Percentiles rank a stretch among this genome's conserved stretches.
Evolutionary conservation across 73 alveolate species (phyloP).

Genomic region (Uronychia binucleata): DNA sequence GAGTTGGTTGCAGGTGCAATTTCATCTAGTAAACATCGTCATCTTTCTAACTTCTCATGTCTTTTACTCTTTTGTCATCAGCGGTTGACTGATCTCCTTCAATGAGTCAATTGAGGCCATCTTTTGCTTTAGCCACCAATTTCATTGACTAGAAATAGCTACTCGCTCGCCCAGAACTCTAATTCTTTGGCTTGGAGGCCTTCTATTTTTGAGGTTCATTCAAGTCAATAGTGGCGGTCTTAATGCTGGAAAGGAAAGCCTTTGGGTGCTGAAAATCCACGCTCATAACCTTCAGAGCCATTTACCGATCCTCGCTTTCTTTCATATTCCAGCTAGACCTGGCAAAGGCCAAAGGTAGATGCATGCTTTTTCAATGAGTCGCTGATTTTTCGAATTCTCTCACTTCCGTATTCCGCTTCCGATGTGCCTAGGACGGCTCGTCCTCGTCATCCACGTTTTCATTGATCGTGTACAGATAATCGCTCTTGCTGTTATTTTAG

Average conservation of each 20-base stretch:
- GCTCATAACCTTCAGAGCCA: neutral
- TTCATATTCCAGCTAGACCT: neutral
- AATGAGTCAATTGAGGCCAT: neutral
- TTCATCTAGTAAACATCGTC: too few relatives aligned
- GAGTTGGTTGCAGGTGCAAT: too few relatives aligned
- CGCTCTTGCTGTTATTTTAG: neutral
- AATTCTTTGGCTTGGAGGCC: neutral
- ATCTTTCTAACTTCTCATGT: too few relatives aligned
- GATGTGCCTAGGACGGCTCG: neutral
- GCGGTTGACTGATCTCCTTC: neutral
- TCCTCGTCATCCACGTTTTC: neutral
- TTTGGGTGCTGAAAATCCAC: neutral
- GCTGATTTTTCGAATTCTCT: neutral
- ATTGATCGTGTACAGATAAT: neutral
- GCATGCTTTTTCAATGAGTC: neutral
- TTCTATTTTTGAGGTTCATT: neutral
- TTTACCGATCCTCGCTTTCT: neutral
- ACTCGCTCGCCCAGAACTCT: neutral
- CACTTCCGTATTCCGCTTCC: neutral
- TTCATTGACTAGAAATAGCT: neutral
- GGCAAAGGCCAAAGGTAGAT: neutral
- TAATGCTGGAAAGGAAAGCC: neutral
- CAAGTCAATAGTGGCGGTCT: neutral
- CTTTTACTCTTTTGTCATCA: neutral
- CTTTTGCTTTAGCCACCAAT: neutral